A percentile compares a stretch with the other conserved stretches of the same genome.
Evolutionary conservation across 1,284 basidiomycete genomes (phyloP).

Genomic region (Coniferiporia sulphurascens): DNA sequence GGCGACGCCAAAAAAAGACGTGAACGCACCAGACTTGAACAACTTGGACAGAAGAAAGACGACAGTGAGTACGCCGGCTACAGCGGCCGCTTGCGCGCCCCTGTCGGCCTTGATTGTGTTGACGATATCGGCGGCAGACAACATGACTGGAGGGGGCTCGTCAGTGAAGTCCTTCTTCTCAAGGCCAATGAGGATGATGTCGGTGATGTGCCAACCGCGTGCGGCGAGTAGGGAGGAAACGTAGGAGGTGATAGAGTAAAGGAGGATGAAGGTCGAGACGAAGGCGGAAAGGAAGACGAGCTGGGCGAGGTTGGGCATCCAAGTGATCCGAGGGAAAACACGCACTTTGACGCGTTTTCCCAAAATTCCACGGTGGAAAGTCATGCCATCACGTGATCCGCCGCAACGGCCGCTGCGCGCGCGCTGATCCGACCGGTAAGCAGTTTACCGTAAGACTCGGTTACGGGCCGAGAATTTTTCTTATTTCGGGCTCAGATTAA

Average conservation of each 20-base stretch:
- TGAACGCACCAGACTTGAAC: slow-evolving; percentile 36
- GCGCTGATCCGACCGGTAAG: too few relatives aligned
- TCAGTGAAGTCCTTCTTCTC: slow-evolving; percentile 27
- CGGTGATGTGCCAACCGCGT: slow-evolving; percentile 51
- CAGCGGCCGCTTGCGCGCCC: slow-evolving; percentile 21
- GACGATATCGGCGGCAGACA: slow-evolving; percentile 21
- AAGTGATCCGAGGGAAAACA: background rate
- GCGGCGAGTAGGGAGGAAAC: slow-evolving; percentile 41
- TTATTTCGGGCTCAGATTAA: too few relatives aligned
- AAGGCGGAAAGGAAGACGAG: slow-evolving; percentile 50
- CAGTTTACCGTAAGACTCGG: too few relatives aligned
- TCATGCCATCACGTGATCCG: background rate
- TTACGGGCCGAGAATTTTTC: too few relatives aligned
- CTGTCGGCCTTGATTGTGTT: slow-evolving; percentile 22
- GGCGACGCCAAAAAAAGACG: slow-evolving; percentile 1
- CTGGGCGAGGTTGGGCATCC: slow-evolving; percentile 44
- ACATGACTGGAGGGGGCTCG: slow-evolving; percentile 23
- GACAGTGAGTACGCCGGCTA: slow-evolving; percentile 33
- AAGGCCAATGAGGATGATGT: slow-evolving; percentile 62
- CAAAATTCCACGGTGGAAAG: background rate
- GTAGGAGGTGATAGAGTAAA: slow-evolving; percentile 40
- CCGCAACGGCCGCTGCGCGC: too few relatives aligned
- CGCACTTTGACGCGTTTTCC: background rate
- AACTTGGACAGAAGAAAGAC: slow-evolving; percentile 42
- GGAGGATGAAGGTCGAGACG: slow-evolving; percentile 39